phyloP scores from a whole-genome alignment of 208 protist species.

The Crithidia fasciculata region DNA sequence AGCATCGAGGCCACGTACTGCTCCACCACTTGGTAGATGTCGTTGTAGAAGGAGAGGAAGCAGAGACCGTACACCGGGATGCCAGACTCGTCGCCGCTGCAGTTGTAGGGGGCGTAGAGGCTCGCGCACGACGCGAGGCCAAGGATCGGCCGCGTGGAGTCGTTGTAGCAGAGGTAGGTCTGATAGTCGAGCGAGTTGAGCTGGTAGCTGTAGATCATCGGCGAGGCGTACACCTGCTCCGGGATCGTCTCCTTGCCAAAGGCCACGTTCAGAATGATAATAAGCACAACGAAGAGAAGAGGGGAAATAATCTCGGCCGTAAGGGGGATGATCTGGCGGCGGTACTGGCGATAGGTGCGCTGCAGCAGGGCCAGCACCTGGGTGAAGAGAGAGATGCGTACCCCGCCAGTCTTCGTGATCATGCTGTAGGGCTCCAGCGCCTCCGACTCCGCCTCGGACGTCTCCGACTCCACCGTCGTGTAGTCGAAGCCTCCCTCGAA shows the following conservation, averaged over 20 bases:
- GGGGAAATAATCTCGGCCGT: constrained; percentile 49
- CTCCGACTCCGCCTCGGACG: not conserved
- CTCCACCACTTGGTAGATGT: constrained; percentile 14
- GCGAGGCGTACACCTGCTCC: constrained; percentile 13
- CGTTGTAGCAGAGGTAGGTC: constrained; percentile 37
- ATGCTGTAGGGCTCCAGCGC: constrained; percentile 32
- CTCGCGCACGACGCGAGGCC: constrained; percentile 29
- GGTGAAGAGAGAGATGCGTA: constrained; percentile 11
- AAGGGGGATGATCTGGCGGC: constrained; percentile 32
- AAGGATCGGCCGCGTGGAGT: constrained; percentile 31
- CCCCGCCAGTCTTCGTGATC: constrained; percentile 19
- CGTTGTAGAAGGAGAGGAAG: constrained; percentile 16
- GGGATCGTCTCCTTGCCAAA: constrained; percentile 35
- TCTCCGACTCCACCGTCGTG: not conserved
- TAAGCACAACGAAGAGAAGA: constrained; percentile 50
- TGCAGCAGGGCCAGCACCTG: constrained; percentile 47
- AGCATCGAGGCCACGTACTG: constrained; percentile 33
- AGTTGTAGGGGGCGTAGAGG: not conserved
- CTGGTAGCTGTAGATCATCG: constrained; percentile 1
- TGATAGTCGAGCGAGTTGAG: constrained; percentile 34
- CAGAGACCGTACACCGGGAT: constrained; percentile 56
- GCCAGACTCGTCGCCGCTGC: constrained; percentile 39
- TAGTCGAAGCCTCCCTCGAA: not conserved
- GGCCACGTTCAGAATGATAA: constrained; percentile 46
- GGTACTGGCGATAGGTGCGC: constrained; percentile 41